Evolutionary conservation across 768 basidiomycete genomes (phyloP).

Genomic region (Dendrothele bispora): DNA sequence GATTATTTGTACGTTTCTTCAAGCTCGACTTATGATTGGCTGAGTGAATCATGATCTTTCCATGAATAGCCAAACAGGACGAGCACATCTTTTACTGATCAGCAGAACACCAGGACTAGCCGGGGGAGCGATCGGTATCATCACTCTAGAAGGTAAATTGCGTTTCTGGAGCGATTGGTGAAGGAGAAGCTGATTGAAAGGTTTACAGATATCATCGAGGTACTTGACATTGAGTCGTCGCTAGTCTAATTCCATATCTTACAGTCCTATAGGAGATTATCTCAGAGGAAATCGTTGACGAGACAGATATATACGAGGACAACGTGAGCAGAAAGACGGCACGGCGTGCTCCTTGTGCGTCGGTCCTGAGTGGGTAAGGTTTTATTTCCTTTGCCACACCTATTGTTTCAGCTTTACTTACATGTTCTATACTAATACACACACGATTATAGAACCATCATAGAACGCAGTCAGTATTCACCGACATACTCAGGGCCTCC

Average conservation of each 20-base stretch:
- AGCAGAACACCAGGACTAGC: constrained; percentile 78
- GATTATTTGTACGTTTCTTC: constrained; percentile 76
- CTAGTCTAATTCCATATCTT: neutral
- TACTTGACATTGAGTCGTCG: constrained; percentile 18
- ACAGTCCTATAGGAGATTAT: constrained; percentile 74
- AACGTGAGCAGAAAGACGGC: constrained; percentile 80
- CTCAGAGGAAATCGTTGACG: constrained; percentile 92
- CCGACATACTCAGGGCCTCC: no score
- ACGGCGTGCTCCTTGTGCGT: constrained; percentile 65
- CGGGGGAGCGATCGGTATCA: constrained; percentile 87
- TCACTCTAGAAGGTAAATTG: constrained; percentile 76
- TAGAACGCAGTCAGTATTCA: no score
- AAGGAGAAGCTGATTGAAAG: neutral
- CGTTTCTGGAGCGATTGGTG: neutral
- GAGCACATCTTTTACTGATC: constrained; percentile 87
- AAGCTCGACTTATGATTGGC: no score
- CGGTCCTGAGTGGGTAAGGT: constrained; percentile 74
- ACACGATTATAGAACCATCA: no score
- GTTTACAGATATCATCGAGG: constrained; percentile 69
- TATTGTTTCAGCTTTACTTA: no score
- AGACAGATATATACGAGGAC: constrained; percentile 88
- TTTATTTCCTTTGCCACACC: neutral
- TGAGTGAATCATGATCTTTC: no score
- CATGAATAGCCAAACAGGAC: constrained; percentile 76
- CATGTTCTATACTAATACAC: no score